Percentiles rank a stretch among this genome's conserved stretches.
phyloP scores from a whole-genome alignment of 2,329 filamentous ascomycete genomes.

The Botrytis byssoidea region DNA sequence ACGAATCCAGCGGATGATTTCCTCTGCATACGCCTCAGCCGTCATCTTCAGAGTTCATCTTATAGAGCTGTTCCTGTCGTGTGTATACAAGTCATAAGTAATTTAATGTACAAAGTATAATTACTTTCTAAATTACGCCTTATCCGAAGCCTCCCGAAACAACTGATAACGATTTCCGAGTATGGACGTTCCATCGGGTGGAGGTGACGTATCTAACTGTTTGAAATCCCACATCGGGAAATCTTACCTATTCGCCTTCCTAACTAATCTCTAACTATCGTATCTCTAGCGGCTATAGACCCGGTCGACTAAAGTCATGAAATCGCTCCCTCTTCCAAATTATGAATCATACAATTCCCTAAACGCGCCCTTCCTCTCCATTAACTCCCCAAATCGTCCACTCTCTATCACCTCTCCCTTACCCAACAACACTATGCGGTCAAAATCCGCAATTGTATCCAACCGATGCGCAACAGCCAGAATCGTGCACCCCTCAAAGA shows the following conservation, averaged over 20 bases:
- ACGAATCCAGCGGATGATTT: not conserved
- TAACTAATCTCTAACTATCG: not conserved
- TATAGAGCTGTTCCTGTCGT: not conserved
- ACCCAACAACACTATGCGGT: slow-evolving; percentile 18
- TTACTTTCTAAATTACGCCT: not conserved
- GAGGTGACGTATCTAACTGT: not conserved
- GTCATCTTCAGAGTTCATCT: not conserved
- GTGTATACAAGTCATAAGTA: not conserved
- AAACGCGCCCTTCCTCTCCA: slow-evolving; percentile 39
- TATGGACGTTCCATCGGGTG: not conserved
- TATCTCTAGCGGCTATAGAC: not conserved
- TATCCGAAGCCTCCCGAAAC: not conserved
- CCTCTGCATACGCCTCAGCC: slow-evolving; percentile 4
- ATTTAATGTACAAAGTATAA: not conserved
- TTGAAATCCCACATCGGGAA: not conserved
- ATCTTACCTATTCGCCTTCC: not conserved
- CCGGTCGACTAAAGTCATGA: not conserved
- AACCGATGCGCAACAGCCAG: slow-evolving; percentile 42
- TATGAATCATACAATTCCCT: slow-evolving; percentile 26
- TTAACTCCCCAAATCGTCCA: slow-evolving; percentile 4
- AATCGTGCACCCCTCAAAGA: slow-evolving; percentile 56
- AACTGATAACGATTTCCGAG: not conserved
- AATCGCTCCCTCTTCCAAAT: not conserved
- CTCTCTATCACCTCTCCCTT: slow-evolving; percentile 15
- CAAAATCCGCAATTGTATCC: slow-evolving; percentile 49